Base-by-base conservation (phyloP, 192 early-diverging fungal species). In the Gigaspora rosea region DNA sequence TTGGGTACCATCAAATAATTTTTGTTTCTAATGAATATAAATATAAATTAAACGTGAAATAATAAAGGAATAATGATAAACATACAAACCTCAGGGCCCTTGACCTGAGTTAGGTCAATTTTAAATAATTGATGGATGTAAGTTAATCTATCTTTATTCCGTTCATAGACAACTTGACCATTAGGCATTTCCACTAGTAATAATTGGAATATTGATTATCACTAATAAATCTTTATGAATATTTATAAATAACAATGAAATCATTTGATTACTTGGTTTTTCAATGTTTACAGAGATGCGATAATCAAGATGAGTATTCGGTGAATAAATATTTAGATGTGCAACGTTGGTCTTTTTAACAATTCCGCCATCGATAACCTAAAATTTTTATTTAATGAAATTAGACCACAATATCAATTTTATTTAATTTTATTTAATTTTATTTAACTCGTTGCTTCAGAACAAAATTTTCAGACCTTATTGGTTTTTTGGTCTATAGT, bases 41-140 rank as follows among this genome's bases (percentile, higher is more conserved):
- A 33, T 46, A 65, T 36, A 41, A 35, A 36, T 41, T 18, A 36
- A 3, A 41, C 7, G 7, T 41, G 41, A 6, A 68, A 46, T 12
- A 18, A 3, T 13, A 11, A 35, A 3, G 20, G 54, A 58, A 49
- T 48, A 27, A n/a, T 48, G 56, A n/a, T 71, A 22, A 41, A 27
- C 57, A 46, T 58, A 75, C 54, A 83, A 62, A 82, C 81, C 74
- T 88, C 82, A 18, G 71, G 62, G 2, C 77, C 78, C 58, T 83
- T 88, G 47, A 96, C 95, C 81, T 96, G 94, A 0, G 96, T 98
- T 46, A 98, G 84, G 78, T 98, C 96, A 67, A 98, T 88, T 75
- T 89, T 89, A 73, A 95, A 89, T n/a, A 90, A 84, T 67, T 93
- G 90, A 83, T 94, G 93, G 33, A 87, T 84, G 78, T 98, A 98